Base-by-base conservation (phyloP, 192 early-diverging fungal genomes). In the Coemansia sp. region DNA sequence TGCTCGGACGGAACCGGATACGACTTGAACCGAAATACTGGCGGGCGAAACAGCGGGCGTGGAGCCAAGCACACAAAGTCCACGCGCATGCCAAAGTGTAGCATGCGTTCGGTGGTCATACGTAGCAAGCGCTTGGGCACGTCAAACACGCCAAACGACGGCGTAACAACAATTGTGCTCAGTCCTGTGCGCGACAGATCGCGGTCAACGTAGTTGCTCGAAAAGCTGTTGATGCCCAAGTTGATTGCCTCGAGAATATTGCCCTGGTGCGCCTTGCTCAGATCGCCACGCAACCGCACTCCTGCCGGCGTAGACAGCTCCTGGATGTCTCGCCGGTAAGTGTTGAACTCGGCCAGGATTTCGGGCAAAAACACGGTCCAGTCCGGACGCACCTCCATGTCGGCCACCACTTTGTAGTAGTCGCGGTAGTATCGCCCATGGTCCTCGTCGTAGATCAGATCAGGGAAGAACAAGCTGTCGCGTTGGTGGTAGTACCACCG, bases 171-270 rank as follows among this genome's bases (percentile, higher is more conserved):
- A 4, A 96, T 86, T 7, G 95, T 94, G 22, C 90, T 88, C 4
- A 95, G 83, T 42, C 93, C 95, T 5, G 94, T 99, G 37, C 95
- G 82, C 49, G 90, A 74, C 23, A 98, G 72, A 80, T 98, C 96
- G n/a, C 97, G 87, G 72, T 96, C 93, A 28, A 97, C 90, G 71
- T 93, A 94, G 68, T 95, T 93, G 60, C 89, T 90, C 53, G 95
- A 91, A 72, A 96, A 91, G 12, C 93, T 92, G 80, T 98, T 99
- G 52, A 99, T 82, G 2, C 94, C 96, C 20, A 99, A 74, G 71
- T 99, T 99, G 50, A 99, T 87, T 0, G 97, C 93, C 74, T 97
- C 97, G 0, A 99, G 84, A 21, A 99, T 83, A 71, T 97, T 98
- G 22, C 97, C 97, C 65, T 96, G 93, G 60, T 85, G 88, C 0